These are phyloP conservation scores for Lactarius sp. DNA, from an alignment of 768 basidiomycete species.

Conservation along the genomic window DNA sequence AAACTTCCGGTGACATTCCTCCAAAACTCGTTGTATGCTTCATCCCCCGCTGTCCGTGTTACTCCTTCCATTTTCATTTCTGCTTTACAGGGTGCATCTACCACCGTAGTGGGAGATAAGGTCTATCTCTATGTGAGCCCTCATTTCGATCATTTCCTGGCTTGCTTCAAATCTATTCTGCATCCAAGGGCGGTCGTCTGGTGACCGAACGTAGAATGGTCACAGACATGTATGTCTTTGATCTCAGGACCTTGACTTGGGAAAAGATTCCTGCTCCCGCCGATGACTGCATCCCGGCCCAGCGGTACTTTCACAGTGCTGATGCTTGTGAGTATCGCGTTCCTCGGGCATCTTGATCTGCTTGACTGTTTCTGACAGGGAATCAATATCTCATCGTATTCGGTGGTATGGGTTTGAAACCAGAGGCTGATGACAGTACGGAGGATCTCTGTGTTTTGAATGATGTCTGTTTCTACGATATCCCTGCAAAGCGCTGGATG, in stretches of 20 bases:
- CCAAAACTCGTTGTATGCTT: slow-evolving; percentile 77
- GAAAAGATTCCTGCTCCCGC: slow-evolving; percentile 53
- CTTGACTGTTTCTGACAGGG: slow-evolving; percentile 45
- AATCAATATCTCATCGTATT: slow-evolving; percentile 88
- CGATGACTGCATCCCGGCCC: slow-evolving; percentile 68
- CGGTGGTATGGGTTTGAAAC: slow-evolving; percentile 88
- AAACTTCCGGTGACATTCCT: slow-evolving; percentile 81
- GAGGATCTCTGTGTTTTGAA: slow-evolving; percentile 89
- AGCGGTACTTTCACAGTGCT: slow-evolving; percentile 93
- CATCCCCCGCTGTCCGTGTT: neutral
- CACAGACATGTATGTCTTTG: slow-evolving; percentile 85
- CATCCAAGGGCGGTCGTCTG: slow-evolving; percentile 70
- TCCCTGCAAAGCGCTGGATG: slow-evolving; percentile 66
- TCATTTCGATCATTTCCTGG: neutral
- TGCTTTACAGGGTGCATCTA: slow-evolving; percentile 67
- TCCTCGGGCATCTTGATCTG: neutral
- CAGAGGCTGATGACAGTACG: slow-evolving; percentile 54
- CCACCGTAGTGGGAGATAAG: slow-evolving; percentile 83
- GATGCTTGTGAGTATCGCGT: slow-evolving; percentile 59
- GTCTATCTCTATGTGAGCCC: slow-evolving; percentile 81
- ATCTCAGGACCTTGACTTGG: slow-evolving; percentile 81
- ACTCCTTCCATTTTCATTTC: slow-evolving; percentile 1
- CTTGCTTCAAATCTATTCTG: neutral
- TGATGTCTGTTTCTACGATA: slow-evolving; percentile 88
- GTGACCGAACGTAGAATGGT: slow-evolving; percentile 87